Percentiles rank a stretch among this genome's conserved stretches.
Conservation (phyloP, 441 rosid species). For the Rhodomyrtus psidioides region DNA sequence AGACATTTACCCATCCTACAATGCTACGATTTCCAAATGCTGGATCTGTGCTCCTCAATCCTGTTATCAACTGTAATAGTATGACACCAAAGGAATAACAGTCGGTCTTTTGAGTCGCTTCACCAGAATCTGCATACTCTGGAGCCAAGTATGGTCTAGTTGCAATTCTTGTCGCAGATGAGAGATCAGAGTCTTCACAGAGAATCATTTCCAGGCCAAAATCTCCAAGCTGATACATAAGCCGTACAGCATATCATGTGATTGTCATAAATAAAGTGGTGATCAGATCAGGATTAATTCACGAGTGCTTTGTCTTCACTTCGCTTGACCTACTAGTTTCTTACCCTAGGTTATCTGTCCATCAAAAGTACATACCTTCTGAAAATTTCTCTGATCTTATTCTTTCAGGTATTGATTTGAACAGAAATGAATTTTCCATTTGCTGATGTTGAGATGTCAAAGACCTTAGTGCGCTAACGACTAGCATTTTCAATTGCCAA, state of each 20-base stretch:
- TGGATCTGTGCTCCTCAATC: constrained; percentile 41
- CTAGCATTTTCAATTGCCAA: background rate
- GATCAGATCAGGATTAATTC: background rate
- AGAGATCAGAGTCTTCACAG: background rate
- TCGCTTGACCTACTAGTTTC: background rate
- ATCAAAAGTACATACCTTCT: background rate
- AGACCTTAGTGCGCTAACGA: background rate
- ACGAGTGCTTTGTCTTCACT: background rate
- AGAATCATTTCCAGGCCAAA: constrained; percentile 5
- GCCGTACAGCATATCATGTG: background rate
- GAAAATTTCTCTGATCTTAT: background rate
- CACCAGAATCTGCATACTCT: background rate
- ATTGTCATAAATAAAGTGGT: background rate
- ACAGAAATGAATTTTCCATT: background rate
- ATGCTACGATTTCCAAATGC: constrained; percentile 43
- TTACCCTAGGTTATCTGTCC: background rate
- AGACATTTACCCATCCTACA: constrained; percentile 46
- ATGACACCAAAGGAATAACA: background rate
- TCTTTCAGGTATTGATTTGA: background rate
- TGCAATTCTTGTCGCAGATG: constrained; percentile 7
- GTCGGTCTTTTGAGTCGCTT: background rate
- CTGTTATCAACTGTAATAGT: constrained; percentile 18
- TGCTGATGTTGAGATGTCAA: background rate
- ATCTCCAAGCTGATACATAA: constrained; percentile 7
- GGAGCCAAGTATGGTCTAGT: constrained; percentile 10